Evolutionary conservation across 257 asterid species (phyloP).

Genomic region (Penstemon barbatus): DNA sequence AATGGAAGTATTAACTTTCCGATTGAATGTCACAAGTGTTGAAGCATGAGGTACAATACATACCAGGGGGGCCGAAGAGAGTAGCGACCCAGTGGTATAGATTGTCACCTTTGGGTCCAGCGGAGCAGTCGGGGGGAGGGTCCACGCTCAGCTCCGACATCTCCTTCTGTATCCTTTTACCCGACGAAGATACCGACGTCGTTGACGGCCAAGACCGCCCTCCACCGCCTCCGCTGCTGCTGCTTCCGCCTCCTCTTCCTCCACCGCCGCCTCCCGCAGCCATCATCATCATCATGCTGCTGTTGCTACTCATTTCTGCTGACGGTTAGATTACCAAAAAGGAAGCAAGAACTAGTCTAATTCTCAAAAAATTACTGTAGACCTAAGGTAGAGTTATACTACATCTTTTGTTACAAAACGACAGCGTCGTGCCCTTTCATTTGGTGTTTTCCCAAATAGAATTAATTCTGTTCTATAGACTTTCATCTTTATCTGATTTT

Average conservation of each 20-base stretch:
- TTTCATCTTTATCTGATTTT: too few species aligned
- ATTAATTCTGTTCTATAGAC: too few species aligned
- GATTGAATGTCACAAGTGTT: background rate
- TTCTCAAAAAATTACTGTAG: too few species aligned
- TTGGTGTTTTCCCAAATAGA: too few species aligned
- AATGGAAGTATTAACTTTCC: background rate
- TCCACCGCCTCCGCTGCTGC: slow-evolving; percentile 46
- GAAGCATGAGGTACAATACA: slow-evolving; percentile 20
- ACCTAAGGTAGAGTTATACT: too few species aligned
- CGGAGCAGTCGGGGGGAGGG: slow-evolving; percentile 89
- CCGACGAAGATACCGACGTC: slow-evolving; percentile 81
- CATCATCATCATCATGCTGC: slow-evolving; percentile 40
- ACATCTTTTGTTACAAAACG: too few species aligned
- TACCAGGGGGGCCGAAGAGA: slow-evolving; percentile 83
- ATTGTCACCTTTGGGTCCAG: slow-evolving; percentile 98
- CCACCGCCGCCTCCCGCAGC: slow-evolving; percentile 39
- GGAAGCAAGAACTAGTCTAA: too few species aligned
- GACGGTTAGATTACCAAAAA: too few species aligned
- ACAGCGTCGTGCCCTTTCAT: too few species aligned
- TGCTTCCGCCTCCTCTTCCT: slow-evolving; percentile 29
- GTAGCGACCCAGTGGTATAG: slow-evolving; percentile 98
- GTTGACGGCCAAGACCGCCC: slow-evolving; percentile 89
- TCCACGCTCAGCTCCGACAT: slow-evolving; percentile 74
- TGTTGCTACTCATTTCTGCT: slow-evolving; percentile 28
- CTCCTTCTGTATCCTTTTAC: slow-evolving; percentile 88